Conservation (phyloP, 805 yeast genomes). For the Starmerella roubikii region DNA sequence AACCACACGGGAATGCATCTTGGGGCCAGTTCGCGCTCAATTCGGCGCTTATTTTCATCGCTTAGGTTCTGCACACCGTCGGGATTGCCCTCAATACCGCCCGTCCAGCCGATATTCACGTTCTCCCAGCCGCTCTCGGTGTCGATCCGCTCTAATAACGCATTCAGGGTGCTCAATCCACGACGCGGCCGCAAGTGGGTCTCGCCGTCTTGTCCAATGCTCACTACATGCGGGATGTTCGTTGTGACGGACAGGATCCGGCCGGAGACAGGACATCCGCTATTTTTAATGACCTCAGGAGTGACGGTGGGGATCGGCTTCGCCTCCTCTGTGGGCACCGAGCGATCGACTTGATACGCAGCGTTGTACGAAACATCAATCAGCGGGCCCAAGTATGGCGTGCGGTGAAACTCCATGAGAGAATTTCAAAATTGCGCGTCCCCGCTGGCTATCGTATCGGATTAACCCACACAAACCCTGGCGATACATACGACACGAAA, state of each 20-base stretch:
- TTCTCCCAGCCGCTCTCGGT: slow-evolving; percentile 62
- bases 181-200: slow-evolving; percentile 33
- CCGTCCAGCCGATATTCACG: slow-evolving; percentile 88
- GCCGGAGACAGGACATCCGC: slow-evolving; percentile 36
- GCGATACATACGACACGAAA: too few relatives aligned
- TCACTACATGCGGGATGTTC: slow-evolving; percentile 51
- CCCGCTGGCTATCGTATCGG: too few relatives aligned
- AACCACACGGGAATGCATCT: slow-evolving; percentile 62
- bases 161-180: slow-evolving; percentile 75
- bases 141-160: slow-evolving; percentile 51
- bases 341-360: slow-evolving; percentile 6
- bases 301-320: slow-evolving; percentile 12
- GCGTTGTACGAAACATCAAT: slow-evolving; percentile 17
- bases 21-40: slow-evolving; percentile 33
- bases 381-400: slow-evolving; percentile 20
- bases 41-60: slow-evolving; percentile 35
- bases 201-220: slow-evolving; percentile 25
- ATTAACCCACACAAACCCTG: too few relatives aligned
- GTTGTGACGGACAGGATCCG: slow-evolving; percentile 57
- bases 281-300: slow-evolving; percentile 15
- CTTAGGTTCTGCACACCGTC: slow-evolving; percentile 32
- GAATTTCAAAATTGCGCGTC: too few relatives aligned
- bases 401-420: slow-evolving; percentile 17
- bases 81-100: slow-evolving; percentile 45
- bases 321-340: neutral